Base-by-base conservation (phyloP, 768 basidiomycete species). In the Arthromyces matolae region DNA sequence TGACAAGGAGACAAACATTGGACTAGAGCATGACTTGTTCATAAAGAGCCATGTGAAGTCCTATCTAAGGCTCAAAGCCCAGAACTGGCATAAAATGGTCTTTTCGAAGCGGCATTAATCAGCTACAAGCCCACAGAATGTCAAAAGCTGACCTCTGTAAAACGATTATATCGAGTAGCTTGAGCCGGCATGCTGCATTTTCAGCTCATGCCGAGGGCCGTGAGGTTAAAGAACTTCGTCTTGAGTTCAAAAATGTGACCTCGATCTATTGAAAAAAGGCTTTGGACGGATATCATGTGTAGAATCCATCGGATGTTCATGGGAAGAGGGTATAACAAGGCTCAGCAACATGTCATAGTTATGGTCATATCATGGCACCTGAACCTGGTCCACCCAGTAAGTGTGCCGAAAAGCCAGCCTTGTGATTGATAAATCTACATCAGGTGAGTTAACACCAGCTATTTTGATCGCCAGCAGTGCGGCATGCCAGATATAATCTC, bases 201-300 rank as follows among this genome's bases (percentile, higher is more conserved):
- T 35, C 25, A 34, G 35, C 31, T 50, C 41, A 36, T 48, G 24
- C 39, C 45, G 35, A 24, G 29, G 25, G 10, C 18, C 18, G 23
- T 10, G 9, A 16, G 5, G 22, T 22, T n/a, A n/a, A n/a, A n/a
- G n/a, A 9, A 16, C 18, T 20, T 23, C 23, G 28, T 50, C 5
- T 19, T 3, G 5, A 25, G 38, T n/a, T n/a, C n/a, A n/a, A 42
- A 27, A 42, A 49, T 39, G 43, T 53, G 47, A 52, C 42, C 41
- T 9, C 19, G 18, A 14, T 5, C 28, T 33, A 25, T 18, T 27
- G 33, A 23, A 10, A 8, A 24, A n/a, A 16, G 13, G 24, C 5
- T 33, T 52, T 40, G 42, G 32, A 14, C 16, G 24, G 36, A 36
- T 3, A 48, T 48, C 51, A 45, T 53, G 47, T 45, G 47, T 23